Evolutionary conservation across 1,284 basidiomycete species (phyloP), one percentile per base, ranked within the genome.

Genomic region (Ceraceosorus bombacis): DNA sequence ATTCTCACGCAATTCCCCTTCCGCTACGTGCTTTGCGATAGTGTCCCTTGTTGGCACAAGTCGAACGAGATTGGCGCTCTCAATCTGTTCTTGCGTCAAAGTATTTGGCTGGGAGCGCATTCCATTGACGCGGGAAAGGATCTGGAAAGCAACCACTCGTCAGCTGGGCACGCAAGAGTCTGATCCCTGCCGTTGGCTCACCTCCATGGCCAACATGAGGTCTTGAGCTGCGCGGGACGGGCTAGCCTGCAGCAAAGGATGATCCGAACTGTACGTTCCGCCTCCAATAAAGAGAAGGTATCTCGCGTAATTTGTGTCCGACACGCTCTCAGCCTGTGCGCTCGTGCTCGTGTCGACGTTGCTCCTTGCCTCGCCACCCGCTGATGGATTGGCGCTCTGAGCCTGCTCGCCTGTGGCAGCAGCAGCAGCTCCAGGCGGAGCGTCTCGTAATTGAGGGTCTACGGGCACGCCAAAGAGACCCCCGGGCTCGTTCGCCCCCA

Each of bases 211-310:
- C 54, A 73, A 66, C 73, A 76, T 71, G 27, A 76, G 60, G 57
- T 76, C 74, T 4, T 72, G 68, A 1, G 70, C 72, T 4, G 74
- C 73, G 12, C 70, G 65, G 4, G 64, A 55, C 5, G 65, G 66
- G 40, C 66, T 67, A 38, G 71, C 64, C 5, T 67, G 67, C 15
- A 76, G 61, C 60, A 76, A 59, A 12, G 74, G 73, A 48, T 76
- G 74, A 43, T 68, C 61, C 8, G 69, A 65, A 13, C 69, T 66
- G 51, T 75, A 76, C 37, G 67, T 66, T 1, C 74, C 74, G 39
- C 74, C 74, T 41, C 69, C 71, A 5, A 76, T 71, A 54, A 76
- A 76, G 13, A 76, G 67, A 54, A 75, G 64, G 58, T 74, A 75
- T 17, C 74, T 68, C 43, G 41, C 37, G 53, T n/a, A 37, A 36